Base-by-base conservation (phyloP, 495 filamentous ascomycete species). In the Aspergillus kassunensis region DNA sequence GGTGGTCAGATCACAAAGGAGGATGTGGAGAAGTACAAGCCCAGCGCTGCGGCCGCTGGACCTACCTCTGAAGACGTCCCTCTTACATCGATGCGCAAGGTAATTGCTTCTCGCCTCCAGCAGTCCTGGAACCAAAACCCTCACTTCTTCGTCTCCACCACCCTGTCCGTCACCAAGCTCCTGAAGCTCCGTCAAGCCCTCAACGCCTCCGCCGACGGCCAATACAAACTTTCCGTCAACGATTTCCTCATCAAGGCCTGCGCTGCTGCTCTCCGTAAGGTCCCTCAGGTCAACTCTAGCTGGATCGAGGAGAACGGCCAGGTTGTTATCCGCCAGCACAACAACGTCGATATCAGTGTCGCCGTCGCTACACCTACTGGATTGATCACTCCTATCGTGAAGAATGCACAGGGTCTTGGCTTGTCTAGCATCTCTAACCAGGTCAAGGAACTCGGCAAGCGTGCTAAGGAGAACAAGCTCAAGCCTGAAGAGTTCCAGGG, bases 401-500 rank as follows among this genome's bases (percentile, higher is more conserved):
- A 85, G 73, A 82, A 82, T 56, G 95, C 90, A 44, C 85, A 90
- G 67, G 79, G 77, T 55, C 83, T 87, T 50, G 95, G 95, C 46
- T 81, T 99, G 29, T 80, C 89, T 67, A 78, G 80, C 63, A 96
- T 99, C 77, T 95, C 89, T 31, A 73, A 82, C 52, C 78, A 86
- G 67, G 82, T 99, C 74, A 97, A 96, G 77, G 89, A 96, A 60
- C 86, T 99, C 24, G 90, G 90, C 65, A 96, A 93, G 81, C 90
- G 91, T 68, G 95, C 93, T 35, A 80, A 87, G 43, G 95, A 97
- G 53, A 90, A 90, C 74, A 99, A 97, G 84, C 88, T 99, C 57
- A 97, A 97, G 84, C 95, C 95, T 25, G 91, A 99, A 69, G 91
- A 99, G 73, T 99, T 92, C 84, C 92, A 97, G 76, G 95, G 95